Evolutionary conservation across 2,329 filamentous ascomycete species (phyloP).

Genomic region (Colletotrichum eleusines): DNA sequence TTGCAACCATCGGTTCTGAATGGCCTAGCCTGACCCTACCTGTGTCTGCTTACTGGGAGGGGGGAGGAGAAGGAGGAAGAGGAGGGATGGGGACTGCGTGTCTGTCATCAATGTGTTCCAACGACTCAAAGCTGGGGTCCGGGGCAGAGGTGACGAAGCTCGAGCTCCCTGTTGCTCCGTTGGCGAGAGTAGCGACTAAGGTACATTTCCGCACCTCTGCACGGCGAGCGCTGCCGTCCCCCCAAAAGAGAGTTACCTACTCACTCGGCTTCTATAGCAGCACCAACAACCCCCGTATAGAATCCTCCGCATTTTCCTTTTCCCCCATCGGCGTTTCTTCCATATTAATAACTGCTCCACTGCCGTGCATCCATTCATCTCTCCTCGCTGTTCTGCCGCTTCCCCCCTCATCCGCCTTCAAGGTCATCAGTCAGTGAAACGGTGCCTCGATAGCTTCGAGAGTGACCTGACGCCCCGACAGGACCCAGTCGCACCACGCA

Average conservation of each 20-base stretch:
- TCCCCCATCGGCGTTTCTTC: conserved; percentile 18
- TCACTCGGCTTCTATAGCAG: conserved; percentile 6
- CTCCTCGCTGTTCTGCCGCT: conserved; percentile 22
- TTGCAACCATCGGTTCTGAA: conserved; percentile 30
- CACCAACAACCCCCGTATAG: conserved; percentile 12
- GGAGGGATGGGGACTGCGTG: conserved; percentile 6
- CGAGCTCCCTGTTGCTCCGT: conserved; percentile 9
- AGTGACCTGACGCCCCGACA: conserved; percentile 13
- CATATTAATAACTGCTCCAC: conserved; percentile 43
- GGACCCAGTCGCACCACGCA: conserved; percentile 13
- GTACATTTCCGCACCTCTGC: conserved; percentile 8
- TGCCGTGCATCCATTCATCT: conserved; percentile 32
- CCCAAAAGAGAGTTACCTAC: background rate
- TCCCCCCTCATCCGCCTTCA: conserved; percentile 12
- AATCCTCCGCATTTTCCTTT: conserved; percentile 35
- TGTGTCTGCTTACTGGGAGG: conserved; percentile 18
- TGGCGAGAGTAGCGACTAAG: conserved; percentile 1
- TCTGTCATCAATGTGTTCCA: conserved; percentile 27
- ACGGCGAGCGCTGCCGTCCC: background rate
- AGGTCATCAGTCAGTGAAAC: conserved; percentile 12
- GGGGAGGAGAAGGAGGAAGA: no score
- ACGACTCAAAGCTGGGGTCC: conserved; percentile 16
- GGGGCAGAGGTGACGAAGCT: conserved; percentile 26
- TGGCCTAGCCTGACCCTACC: conserved; percentile 26
- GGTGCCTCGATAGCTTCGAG: conserved; percentile 28